Base-by-base conservation (phyloP, 139 green algal species). In the Deuterostichococcus epilithicus region DNA sequence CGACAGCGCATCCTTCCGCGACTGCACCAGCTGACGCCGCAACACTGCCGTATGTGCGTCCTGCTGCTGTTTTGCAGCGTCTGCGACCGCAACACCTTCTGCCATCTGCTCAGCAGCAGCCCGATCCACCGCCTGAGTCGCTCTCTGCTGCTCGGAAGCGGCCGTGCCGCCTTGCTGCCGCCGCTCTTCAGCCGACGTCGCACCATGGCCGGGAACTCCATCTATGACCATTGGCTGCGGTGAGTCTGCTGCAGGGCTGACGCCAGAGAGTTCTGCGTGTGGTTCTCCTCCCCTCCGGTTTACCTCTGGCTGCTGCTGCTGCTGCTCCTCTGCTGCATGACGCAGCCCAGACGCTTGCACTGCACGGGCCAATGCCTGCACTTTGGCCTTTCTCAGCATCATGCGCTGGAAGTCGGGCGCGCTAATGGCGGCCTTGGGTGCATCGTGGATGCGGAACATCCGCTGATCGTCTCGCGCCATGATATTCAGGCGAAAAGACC, bases 381-480 rank as follows among this genome's bases (percentile, higher is more conserved):
- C 52, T 28, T 63, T 63, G 52, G 18, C 52, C 18, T 63, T 63
- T 20, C 28, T 63, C 10, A 63, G 52, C 52, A 63, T 28, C 52
- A 63, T n/a, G 52, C 52, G 52, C 52, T 63, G 52, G 18, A 63
- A 63, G 52, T 63, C 52, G 10, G 52, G 18, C 3, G 52, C 10
- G 18, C 18, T 63, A 20, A 63, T 63, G 10, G 52, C 52, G 20
- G 52, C 18, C 52, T 63, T 63, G 8, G 52, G 52, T 63, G 52
- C 52, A 28, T 63, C 52, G 52, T 63, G 52, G 52, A 63, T 63
- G 52, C 52, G 52, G 52, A 63, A 63, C 52, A 63, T 63, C 52
- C 52, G 52, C 52, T 63, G 52, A 5, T 63, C 52, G 20, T 63
- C 52, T 3, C 52, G 52, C 10, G 52, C 52, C 52, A 63, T 63